Evolutionary conservation across 179 eudicot genomes (phyloP).

Genomic region (Drosera spatulata): DNA sequence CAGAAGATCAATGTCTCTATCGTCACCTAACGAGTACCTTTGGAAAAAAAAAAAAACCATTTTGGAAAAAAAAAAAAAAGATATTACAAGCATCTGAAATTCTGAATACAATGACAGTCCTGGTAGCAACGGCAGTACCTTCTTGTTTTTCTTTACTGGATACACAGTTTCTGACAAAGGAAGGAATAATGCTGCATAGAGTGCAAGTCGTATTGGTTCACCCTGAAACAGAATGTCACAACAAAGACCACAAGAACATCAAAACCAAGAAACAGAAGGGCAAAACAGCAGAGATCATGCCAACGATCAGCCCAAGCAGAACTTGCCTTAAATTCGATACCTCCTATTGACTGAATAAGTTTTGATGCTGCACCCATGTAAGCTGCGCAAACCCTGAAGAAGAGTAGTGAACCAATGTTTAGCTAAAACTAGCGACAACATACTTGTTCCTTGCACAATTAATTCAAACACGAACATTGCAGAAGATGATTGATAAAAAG

Average conservation of each 20-base stretch:
- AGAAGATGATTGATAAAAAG: too few relatives aligned
- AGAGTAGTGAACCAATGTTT: neutral
- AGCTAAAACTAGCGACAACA: neutral
- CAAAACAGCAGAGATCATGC: neutral
- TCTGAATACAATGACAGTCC: neutral
- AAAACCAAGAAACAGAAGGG: neutral
- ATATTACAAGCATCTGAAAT: too few relatives aligned
- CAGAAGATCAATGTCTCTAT: neutral
- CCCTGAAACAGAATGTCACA: constrained; percentile 23
- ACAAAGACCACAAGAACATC: neutral
- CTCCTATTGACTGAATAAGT: constrained; percentile 51
- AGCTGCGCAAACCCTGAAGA: constrained; percentile 47
- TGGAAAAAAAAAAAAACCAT: too few relatives aligned
- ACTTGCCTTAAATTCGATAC: constrained; percentile 59
- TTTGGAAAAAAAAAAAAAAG: too few relatives aligned
- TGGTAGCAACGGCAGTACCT: constrained; percentile 22
- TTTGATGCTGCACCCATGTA: constrained; percentile 55
- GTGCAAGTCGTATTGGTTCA: constrained; percentile 64
- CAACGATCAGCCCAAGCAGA: neutral
- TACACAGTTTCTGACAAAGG: constrained; percentile 49
- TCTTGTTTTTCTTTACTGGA: constrained; percentile 52
- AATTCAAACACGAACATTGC: too few relatives aligned
- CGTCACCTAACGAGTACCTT: too few relatives aligned
- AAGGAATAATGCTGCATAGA: constrained; percentile 71
- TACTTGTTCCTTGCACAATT: too few relatives aligned